A percentile compares a stretch with the other conserved stretches of the same genome.
These are phyloP conservation scores for Paraurostyla sp. DNA, from an alignment of 73 alveolate genomes.

Conservation along the genomic window DNA sequence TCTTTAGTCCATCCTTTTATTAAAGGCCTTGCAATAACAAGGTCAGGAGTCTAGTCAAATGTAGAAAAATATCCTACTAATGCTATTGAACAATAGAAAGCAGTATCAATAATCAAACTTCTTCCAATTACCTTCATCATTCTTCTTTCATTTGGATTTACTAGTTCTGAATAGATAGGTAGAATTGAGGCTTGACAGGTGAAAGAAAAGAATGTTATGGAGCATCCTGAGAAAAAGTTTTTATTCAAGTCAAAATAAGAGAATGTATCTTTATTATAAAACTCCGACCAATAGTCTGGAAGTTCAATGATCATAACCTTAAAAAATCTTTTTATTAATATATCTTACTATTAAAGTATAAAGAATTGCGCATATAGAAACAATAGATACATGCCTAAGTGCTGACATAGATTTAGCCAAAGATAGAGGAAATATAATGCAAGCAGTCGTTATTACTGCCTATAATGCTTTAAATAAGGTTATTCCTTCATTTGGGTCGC, in stretches of 20 bases:
- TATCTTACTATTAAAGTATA: conserved; percentile 5
- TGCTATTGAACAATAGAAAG: conserved; percentile 42
- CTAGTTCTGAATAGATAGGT: conserved; percentile 59
- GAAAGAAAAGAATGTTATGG: conserved; percentile 65
- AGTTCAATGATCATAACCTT: conserved; percentile 49
- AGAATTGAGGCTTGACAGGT: conserved; percentile 56
- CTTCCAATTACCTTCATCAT: conserved; percentile 66
- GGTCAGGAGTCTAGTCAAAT: conserved; percentile 34
- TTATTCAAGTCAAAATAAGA: conserved; percentile 17
- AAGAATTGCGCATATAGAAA: conserved; percentile 30
- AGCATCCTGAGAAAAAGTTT: conserved; percentile 54
- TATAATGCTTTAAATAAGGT: too few relatives aligned
- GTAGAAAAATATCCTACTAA: conserved; percentile 66
- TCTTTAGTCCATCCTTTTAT: conserved; percentile 37
- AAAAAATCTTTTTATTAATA: too few relatives aligned
- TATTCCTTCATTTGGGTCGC: neutral
- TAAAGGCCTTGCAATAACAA: conserved; percentile 52
- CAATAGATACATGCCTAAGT: conserved; percentile 45
- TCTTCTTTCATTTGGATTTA: conserved; percentile 20
- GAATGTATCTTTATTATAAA: neutral
- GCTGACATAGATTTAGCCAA: conserved; percentile 48
- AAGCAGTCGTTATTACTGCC: neutral
- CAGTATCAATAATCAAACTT: neutral
- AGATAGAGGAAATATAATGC: conserved; percentile 33
- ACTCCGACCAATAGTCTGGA: conserved; percentile 23